Percentiles rank a stretch among this genome's conserved stretches.
Evolutionary conservation across 2,329 filamentous ascomycete species (phyloP).

Genomic region (Zopfia rhizophila): DNA sequence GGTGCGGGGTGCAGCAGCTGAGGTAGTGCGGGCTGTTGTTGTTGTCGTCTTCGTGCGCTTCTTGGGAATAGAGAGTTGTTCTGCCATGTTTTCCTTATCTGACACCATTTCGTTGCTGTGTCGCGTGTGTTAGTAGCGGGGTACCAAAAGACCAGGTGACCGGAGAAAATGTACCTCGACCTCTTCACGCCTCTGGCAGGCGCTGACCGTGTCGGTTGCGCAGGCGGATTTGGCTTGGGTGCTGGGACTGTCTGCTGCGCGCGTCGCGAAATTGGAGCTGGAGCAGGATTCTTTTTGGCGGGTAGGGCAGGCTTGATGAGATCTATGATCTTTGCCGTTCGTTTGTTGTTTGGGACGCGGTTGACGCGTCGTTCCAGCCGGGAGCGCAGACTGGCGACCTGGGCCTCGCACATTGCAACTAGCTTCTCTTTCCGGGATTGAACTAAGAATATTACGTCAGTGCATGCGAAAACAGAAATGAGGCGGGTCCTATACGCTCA

Average conservation of each 20-base stretch:
- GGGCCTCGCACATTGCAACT: conserved; percentile 86
- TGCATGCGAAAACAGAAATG: conserved; percentile 20
- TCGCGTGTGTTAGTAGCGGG: neutral
- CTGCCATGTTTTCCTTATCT: conserved; percentile 1
- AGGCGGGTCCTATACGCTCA: conserved; percentile 33
- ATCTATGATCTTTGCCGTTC: conserved; percentile 84
- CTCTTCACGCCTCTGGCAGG: neutral
- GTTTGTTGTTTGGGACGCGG: conserved; percentile 82
- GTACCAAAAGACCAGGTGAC: neutral
- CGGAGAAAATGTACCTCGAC: neutral
- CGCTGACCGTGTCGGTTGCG: neutral
- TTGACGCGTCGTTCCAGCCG: conserved; percentile 94
- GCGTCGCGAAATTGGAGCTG: conserved; percentile 21
- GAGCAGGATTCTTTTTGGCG: conserved; percentile 8
- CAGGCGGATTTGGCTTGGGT: neutral
- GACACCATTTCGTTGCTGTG: neutral
- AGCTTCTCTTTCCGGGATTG: conserved; percentile 88
- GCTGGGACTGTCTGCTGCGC: conserved; percentile 14
- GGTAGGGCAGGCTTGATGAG: conserved; percentile 62
- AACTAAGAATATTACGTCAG: conserved; percentile 64
- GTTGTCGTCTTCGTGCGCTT: conserved; percentile 15
- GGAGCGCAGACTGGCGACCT: conserved; percentile 84
- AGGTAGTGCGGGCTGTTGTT: conserved; percentile 1
- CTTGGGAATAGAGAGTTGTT: conserved; percentile 17
- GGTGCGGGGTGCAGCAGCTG: neutral